A percentile compares a stretch with the other conserved stretches of the same genome.
Conservation (phyloP, 306 rosid species). For the Vigna hirtella region DNA sequence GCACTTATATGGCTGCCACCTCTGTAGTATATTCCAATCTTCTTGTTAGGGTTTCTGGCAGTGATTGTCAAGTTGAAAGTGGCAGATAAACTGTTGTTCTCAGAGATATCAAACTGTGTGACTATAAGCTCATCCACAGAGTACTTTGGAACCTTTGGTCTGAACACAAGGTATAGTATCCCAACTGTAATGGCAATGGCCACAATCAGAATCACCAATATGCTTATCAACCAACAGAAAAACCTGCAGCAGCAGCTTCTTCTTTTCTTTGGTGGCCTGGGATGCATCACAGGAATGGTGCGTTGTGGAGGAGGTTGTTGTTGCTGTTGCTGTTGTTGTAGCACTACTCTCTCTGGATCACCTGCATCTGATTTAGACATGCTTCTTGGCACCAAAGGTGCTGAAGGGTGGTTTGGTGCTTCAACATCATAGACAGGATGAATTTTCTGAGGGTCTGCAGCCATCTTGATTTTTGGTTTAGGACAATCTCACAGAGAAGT, state of each 20-base stretch:
- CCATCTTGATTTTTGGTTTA: slow-evolving; percentile 47
- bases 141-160: slow-evolving; percentile 61
- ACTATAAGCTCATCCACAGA: slow-evolving; percentile 56
- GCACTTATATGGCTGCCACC: slow-evolving; percentile 77
- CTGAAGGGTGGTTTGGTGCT: slow-evolving; percentile 54
- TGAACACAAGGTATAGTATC: slow-evolving; percentile 49
- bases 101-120: slow-evolving; percentile 44
- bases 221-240: slow-evolving; percentile 43
- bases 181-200: slow-evolving; percentile 46
- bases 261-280: slow-evolving; percentile 69
- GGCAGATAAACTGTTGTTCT: slow-evolving; percentile 51
- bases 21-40: slow-evolving; percentile 75
- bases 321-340: background rate
- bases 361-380: slow-evolving; percentile 57
- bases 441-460: slow-evolving; percentile 68
- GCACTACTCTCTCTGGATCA: slow-evolving; percentile 14
- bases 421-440: slow-evolving; percentile 74
- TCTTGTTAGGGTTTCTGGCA: slow-evolving; percentile 77
- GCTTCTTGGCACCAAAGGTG: slow-evolving; percentile 69
- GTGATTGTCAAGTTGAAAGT: slow-evolving; percentile 66
- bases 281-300: slow-evolving; percentile 49
- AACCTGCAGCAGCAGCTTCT: slow-evolving; percentile 51
- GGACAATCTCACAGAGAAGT: slow-evolving; percentile 15
- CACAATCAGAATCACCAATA: slow-evolving; percentile 42
- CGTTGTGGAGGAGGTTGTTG: slow-evolving; percentile 39